Percentiles rank a stretch among this genome's conserved stretches.
Conservation (phyloP, 352 stramenopile species). For the Phytophthora europaea region DNA sequence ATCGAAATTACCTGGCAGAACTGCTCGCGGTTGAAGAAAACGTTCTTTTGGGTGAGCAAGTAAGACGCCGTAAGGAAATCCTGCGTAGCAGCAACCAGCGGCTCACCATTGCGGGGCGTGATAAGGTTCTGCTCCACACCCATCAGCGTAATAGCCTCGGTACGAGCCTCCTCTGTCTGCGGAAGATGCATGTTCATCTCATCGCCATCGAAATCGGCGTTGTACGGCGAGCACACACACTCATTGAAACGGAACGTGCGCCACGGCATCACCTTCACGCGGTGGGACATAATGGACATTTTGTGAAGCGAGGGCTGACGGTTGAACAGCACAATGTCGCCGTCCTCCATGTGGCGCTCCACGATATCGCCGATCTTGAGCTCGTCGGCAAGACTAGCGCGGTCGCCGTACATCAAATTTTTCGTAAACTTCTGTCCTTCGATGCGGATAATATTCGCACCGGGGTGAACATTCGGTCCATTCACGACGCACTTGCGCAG, state of each 20-base stretch:
- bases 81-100: slow-evolving; percentile 98
- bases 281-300: slow-evolving; percentile 99
- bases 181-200: slow-evolving; percentile 99
- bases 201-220: slow-evolving; percentile 99
- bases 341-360: slow-evolving; percentile 99
- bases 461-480: slow-evolving; percentile 96
- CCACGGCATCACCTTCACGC: slow-evolving; percentile 96
- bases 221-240: slow-evolving; percentile 99
- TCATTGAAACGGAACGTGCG: slow-evolving; percentile 99
- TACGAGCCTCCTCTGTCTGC: slow-evolving; percentile 98
- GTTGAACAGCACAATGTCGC: slow-evolving; percentile 99
- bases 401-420: slow-evolving; percentile 96
- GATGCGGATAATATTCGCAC: slow-evolving; percentile 95
- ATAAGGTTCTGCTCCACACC: slow-evolving; percentile 98
- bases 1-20: slow-evolving; percentile 97
- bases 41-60: slow-evolving; percentile 98
- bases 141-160: slow-evolving; percentile 98
- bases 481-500: slow-evolving; percentile 96
- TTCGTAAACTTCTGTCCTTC: slow-evolving; percentile 90
- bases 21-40: slow-evolving; percentile 98
- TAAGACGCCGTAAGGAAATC: slow-evolving; percentile 99
- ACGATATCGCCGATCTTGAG: slow-evolving; percentile 99
- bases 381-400: slow-evolving; percentile 93
- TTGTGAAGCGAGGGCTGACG: slow-evolving; percentile 99
- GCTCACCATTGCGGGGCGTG: slow-evolving; percentile 98